Base-by-base conservation (phyloP, 495 filamentous ascomycete species). In the Penicillium canescens region DNA sequence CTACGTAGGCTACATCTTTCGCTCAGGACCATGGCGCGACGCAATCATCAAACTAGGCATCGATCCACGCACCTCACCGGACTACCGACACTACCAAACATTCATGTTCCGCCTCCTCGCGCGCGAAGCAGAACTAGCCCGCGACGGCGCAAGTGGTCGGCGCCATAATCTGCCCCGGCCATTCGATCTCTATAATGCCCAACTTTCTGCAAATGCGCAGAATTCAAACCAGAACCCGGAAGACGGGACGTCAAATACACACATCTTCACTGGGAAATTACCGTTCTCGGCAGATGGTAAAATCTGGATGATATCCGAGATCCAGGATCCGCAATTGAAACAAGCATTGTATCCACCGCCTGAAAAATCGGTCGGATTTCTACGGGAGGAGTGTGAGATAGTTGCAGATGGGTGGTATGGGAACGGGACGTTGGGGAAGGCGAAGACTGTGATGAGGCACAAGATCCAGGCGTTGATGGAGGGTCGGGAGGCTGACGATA, bases 271-370 rank as follows among this genome's bases (percentile, higher is more conserved):
- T 42, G 93, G 94, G 35, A 67, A 82, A 38, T 72, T 65, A 3
- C 76, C 74, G 0, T 74, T 92, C 24, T 78, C 79, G 9, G 72
- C 76, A 5, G 90, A 94, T 62, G 92, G 92, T 2, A 89, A 91
- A 42, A 84, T 91, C 52, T 98, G 90, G 87, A 94, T 97, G 76
- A 78, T 92, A 28, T 95, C 92, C 72, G 94, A 98, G 67, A 87
- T 98, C 51, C 84, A 82, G 0, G 92, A 97, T 92, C 16, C 58
- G 52, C 65, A 56, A 52, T 56, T 70, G 3, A 18, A 21, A 26
- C 24, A 40, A 0, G 42, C 71, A 14, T 52, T 74, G 42, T 70
- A 66, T 45, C 65, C 62, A 28, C 39, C 52, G 16, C 42, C 57
- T 44, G 36, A 53, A 16, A 45, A 44, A 35, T 23, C 54, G 6